A percentile compares a stretch with the other conserved stretches of the same genome.
Conservation (phyloP, 352 stramenopile species). For the Bremia lactucae region DNA sequence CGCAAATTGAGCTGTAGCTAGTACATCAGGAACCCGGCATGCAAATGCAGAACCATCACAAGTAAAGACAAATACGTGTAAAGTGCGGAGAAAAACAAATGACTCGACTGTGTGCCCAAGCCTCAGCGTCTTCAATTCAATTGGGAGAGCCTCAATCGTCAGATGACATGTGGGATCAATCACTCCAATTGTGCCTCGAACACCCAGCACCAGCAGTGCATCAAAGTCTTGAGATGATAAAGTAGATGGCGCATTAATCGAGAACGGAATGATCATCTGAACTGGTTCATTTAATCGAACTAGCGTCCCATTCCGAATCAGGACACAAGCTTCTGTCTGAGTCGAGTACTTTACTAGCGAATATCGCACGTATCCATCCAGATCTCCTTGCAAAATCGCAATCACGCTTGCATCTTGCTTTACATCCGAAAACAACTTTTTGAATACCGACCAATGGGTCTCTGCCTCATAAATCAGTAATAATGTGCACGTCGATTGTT, state of each 20-base stretch:
- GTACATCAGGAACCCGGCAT: conserved; percentile 9
- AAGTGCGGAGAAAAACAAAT: conserved; percentile 15
- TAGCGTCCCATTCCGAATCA: conserved; percentile 10
- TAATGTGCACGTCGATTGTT: conserved; percentile 43
- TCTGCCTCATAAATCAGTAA: conserved; percentile 11
- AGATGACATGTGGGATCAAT: conserved; percentile 1
- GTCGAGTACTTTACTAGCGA: conserved; percentile 10
- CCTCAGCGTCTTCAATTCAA: conserved; percentile 9
- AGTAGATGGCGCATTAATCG: not conserved
- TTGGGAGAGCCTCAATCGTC: conserved; percentile 1
- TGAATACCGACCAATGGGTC: conserved; percentile 10
- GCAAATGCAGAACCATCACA: conserved; percentile 16
- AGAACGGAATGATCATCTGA: conserved; percentile 25
- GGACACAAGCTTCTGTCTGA: not conserved
- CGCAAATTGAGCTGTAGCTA: not conserved
- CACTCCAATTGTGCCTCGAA: conserved; percentile 9
- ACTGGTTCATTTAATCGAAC: conserved; percentile 22
- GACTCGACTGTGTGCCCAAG: conserved; percentile 15
- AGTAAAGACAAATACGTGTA: conserved; percentile 28
- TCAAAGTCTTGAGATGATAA: conserved; percentile 1
- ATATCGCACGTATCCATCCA: conserved; percentile 40
- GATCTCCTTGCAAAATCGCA: conserved; percentile 48
- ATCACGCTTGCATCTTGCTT: not conserved
- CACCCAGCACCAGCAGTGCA: conserved; percentile 16
- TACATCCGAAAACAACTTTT: conserved; percentile 19